Percentiles rank a stretch among this genome's conserved stretches.
These are phyloP conservation scores for Talaromyces stipitatus DNA, from an alignment of 495 filamentous ascomycete species.

Conservation along the genomic window DNA sequence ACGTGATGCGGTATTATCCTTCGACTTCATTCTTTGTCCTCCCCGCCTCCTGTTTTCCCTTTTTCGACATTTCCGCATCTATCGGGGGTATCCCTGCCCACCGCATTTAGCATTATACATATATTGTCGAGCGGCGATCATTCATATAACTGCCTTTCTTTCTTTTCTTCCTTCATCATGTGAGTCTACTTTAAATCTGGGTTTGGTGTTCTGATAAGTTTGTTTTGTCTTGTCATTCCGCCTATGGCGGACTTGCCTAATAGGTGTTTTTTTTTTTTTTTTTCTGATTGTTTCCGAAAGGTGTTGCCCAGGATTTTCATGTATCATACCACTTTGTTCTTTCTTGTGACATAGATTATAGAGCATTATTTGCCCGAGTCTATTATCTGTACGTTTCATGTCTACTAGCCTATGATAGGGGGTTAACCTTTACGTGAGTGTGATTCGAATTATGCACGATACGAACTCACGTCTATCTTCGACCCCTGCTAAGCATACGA, in stretches of 20 bases:
- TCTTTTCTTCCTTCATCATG: neutral
- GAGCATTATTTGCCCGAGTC: neutral
- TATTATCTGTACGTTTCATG: neutral
- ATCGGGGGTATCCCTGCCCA: neutral
- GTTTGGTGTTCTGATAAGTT: neutral
- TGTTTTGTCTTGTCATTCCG: neutral
- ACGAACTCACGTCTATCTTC: too few relatives aligned
- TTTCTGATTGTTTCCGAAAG: neutral
- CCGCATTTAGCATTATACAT: constrained; percentile 8
- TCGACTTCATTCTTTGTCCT: neutral
- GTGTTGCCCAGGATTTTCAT: constrained; percentile 2
- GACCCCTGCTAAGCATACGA: too few relatives aligned
- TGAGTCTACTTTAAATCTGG: neutral
- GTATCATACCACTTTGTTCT: constrained; percentile 7
- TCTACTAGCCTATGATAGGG: neutral
- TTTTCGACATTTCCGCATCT: neutral
- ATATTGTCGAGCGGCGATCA: constrained; percentile 7
- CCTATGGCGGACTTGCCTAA: neutral
- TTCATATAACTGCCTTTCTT: constrained; percentile 1
- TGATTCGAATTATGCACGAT: too few relatives aligned
- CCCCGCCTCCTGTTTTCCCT: neutral
- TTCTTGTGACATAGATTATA: constrained; percentile 10
- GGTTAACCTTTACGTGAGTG: neutral
- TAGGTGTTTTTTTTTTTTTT: neutral
- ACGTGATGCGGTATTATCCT: neutral